Percentiles rank a stretch among this genome's conserved stretches.
Conservation (phyloP, 2,329 filamentous ascomycete genomes). For the Anthostomella pinea region DNA sequence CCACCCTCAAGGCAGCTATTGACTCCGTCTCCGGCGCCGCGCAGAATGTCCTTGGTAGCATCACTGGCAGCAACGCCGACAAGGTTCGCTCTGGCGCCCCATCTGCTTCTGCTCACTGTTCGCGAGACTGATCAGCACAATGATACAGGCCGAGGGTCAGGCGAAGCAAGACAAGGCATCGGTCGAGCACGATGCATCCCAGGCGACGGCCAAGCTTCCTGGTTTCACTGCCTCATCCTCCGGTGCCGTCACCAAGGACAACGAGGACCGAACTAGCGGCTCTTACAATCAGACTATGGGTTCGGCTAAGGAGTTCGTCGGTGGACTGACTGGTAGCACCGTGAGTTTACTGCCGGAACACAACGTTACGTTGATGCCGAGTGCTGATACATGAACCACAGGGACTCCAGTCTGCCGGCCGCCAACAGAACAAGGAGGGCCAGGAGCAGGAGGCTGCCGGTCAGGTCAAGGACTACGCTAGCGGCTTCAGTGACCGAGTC, state of each 20-base stretch:
- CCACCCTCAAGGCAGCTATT: constrained; percentile 75
- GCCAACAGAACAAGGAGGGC: constrained; percentile 75
- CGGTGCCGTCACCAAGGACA: constrained; percentile 69
- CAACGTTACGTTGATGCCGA: too few relatives aligned
- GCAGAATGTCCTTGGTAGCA: constrained; percentile 67
- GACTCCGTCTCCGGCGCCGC: constrained; percentile 70
- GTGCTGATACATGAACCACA: background rate
- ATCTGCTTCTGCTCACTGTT: background rate
- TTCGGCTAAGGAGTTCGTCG: constrained; percentile 76
- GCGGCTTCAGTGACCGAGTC: constrained; percentile 65
- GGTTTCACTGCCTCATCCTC: constrained; percentile 66
- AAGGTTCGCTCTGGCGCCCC: constrained; percentile 52
- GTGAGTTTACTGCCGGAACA: constrained; percentile 41
- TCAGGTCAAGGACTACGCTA: constrained; percentile 71
- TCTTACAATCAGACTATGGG: constrained; percentile 89
- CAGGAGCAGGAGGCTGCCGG: constrained; percentile 80
- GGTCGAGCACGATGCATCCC: constrained; percentile 69
- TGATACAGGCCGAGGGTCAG: constrained; percentile 54
- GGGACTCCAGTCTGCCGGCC: constrained; percentile 71
- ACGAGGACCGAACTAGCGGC: constrained; percentile 68
- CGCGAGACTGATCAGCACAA: constrained; percentile 10
- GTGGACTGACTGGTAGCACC: constrained; percentile 72
- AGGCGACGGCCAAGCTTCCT: constrained; percentile 72
- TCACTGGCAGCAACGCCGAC: constrained; percentile 71
- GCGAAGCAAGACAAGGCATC: constrained; percentile 63